Evolutionary conservation across 768 basidiomycete species (phyloP), one percentile per base, ranked within the genome.

Genomic region (Boletus tylopilopsis): DNA sequence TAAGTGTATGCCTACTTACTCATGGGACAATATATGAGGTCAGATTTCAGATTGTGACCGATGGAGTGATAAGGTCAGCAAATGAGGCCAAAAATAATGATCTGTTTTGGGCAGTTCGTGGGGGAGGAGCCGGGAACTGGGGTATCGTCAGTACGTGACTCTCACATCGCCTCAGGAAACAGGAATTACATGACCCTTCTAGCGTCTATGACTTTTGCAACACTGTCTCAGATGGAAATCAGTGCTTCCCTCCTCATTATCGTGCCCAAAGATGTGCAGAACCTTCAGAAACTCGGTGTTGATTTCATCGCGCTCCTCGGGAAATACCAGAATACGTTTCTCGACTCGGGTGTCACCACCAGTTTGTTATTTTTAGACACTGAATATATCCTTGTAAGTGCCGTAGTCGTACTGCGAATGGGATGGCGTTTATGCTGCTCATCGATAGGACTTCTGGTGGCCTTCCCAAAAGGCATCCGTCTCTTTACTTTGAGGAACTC

Each of bases 231-330:
- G 6, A 45, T 24, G 11, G 47, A 33, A 4, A 9, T 61, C 16
- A 38, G 60, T 19, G 15, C 35, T n/a, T 52, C 50, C 11, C 24
- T 42, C 12, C 15, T 61, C 13, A 13, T 33, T 23, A 37, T 61
- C 13, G 41, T 41, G 6, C 53, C 60, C 16, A 55, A 58, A 25
- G 5, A 40, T 6, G 43, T 46, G 4, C 56, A 56, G 24, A 51
- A 62, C 48, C n/a, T 33, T 12, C 45, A 36, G 11, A 18, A 39
- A 1, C 52, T 55, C 10, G 56, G 35, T 29, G 42, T 55, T 30
- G 45, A 53, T 25, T 58, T 59, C 19, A 46, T 61, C 27, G 42
- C 50, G 5, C 46, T 62, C 32, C 6, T 62, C 13, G 60, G 60
- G 4, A 62, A 55, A 29, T 49, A 62, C 24, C 50, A 49, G 44